Evolutionary conservation across 805 yeast species (phyloP).

Genomic region (Geotrichum ghanense): DNA sequence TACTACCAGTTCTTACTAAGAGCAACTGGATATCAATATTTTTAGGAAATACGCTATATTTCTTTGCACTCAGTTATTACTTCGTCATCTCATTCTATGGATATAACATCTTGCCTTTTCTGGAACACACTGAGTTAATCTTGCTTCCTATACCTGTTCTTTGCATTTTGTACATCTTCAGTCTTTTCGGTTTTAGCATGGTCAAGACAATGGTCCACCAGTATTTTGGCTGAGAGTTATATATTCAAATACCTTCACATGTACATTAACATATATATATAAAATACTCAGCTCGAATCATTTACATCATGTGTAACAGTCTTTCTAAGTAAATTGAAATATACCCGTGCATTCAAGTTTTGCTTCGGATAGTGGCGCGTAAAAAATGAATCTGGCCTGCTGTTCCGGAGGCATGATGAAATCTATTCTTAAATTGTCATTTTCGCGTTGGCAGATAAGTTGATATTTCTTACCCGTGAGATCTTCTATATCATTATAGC

Average conservation of each 20-base stretch:
- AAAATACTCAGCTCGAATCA: no score
- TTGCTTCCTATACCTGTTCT: conserved; percentile 50
- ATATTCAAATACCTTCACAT: no score
- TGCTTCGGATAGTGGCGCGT: conserved; percentile 7
- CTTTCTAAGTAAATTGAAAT: conserved; percentile 12
- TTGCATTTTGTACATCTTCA: conserved; percentile 41
- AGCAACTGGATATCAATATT: conserved; percentile 56
- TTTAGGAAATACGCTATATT: conserved; percentile 69
- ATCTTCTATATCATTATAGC: conserved; percentile 14
- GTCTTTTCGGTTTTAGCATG: conserved; percentile 60
- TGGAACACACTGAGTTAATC: conserved; percentile 50
- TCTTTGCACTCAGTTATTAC: conserved; percentile 64
- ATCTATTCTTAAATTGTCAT: conserved; percentile 9
- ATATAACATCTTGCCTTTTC: conserved; percentile 63
- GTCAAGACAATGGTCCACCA: conserved; percentile 50
- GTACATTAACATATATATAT: no score
- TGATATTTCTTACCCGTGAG: conserved; percentile 13
- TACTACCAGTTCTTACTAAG: conserved; percentile 59
- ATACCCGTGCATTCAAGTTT: conserved; percentile 12
- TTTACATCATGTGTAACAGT: no score
- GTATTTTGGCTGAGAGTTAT: conserved; percentile 26
- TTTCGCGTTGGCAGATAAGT: conserved; percentile 12
- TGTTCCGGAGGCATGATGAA: conserved; percentile 11
- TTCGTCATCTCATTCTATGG: conserved; percentile 78
- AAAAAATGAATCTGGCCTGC: conserved; percentile 10